phyloP scores from a whole-genome alignment of 148 eudicot species.

The Mesembryanthemum crystallinum region DNA sequence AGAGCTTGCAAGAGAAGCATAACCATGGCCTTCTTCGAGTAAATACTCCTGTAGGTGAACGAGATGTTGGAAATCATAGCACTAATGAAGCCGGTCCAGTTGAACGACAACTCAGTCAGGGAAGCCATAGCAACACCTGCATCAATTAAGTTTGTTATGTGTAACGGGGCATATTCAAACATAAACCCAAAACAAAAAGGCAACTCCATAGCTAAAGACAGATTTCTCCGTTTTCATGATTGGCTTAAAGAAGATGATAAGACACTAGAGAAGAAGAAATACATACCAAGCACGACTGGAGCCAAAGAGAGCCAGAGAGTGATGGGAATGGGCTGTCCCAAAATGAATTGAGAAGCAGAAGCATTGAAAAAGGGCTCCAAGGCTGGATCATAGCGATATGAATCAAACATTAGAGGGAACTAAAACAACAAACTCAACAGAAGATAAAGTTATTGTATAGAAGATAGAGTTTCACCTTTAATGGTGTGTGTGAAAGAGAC shows the following conservation, averaged over 20 bases:
- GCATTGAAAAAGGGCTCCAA: conserved; percentile 99
- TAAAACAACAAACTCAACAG: background rate
- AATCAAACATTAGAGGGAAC: conserved; percentile 10
- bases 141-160: conserved; percentile 7
- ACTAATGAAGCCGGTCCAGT: conserved; percentile 90
- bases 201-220: too few species aligned
- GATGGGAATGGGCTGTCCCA: conserved; percentile 78
- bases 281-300: conserved; percentile 88
- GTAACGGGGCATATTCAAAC: background rate
- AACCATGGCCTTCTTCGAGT: conserved; percentile 99
- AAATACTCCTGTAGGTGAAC: conserved; percentile 97
- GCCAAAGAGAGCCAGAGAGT: conserved; percentile 88
- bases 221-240: too few species aligned
- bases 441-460: background rate
- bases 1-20: conserved; percentile 17
- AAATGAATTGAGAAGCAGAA: conserved; percentile 94
- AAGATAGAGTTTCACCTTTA: conserved; percentile 52
- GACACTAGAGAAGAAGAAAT: background rate
- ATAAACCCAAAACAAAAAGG: too few species aligned
- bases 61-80: conserved; percentile 99
- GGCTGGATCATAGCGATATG: conserved; percentile 42
- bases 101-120: conserved; percentile 90
- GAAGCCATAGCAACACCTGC: conserved; percentile 99
- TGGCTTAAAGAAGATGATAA: background rate
- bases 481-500: conserved; percentile 98